Evolutionary conservation across 1,284 basidiomycete genomes (phyloP).

Genomic region (Ceratobasidium sp.): DNA sequence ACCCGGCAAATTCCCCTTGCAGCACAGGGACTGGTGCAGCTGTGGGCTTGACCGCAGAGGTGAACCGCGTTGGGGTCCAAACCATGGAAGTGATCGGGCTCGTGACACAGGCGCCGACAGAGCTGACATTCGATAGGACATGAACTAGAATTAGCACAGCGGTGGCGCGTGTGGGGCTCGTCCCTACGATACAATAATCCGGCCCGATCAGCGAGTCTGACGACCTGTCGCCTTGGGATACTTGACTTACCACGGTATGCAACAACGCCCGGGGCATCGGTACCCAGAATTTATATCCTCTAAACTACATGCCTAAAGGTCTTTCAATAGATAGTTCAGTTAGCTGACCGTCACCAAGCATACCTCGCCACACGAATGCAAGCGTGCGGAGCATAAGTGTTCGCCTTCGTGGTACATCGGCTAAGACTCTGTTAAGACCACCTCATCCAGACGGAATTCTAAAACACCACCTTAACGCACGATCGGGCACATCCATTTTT

Average conservation of each 20-base stretch:
- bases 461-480: conserved; percentile 10
- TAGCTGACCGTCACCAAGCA: no score
- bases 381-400: conserved; percentile 60
- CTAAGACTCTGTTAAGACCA: conserved; percentile 49
- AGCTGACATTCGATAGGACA: conserved; percentile 62
- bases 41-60: conserved; percentile 62
- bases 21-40: conserved; percentile 50
- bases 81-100: conserved; percentile 61
- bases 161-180: neutral
- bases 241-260: conserved; percentile 55
- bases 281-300: conserved; percentile 48
- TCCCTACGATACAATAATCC: conserved; percentile 60
- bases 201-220: conserved; percentile 18
- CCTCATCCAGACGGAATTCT: neutral
- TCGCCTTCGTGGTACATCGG: conserved; percentile 57
- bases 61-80: conserved; percentile 54
- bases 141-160: conserved; percentile 47
- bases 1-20: conserved; percentile 22
- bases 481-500: conserved; percentile 14
- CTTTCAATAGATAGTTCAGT: neutral
- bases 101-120: conserved; percentile 60
- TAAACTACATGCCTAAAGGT: conserved; percentile 57
- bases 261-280: conserved; percentile 56
- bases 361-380: conserved; percentile 63
- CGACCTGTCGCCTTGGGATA: conserved; percentile 59